Evolutionary conservation across 2,329 filamentous ascomycete genomes (phyloP).

Genomic region (Trichothecium roseum): DNA sequence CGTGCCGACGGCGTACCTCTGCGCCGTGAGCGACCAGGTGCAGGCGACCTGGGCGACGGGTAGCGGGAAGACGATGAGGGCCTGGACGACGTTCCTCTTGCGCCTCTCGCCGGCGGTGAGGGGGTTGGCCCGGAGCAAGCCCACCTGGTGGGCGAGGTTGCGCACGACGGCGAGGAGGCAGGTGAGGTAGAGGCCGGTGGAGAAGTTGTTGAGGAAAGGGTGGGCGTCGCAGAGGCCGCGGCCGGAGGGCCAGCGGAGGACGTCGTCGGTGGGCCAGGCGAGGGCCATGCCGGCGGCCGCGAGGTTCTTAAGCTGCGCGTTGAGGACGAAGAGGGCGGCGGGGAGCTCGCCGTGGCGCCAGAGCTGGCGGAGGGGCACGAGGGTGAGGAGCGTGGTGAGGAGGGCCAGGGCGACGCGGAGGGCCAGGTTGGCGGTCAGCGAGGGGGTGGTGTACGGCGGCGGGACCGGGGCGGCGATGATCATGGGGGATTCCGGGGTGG

Average conservation of each 20-base stretch:
- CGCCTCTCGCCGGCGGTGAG: slow-evolving; percentile 29
- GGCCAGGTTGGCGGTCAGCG: slow-evolving; percentile 33
- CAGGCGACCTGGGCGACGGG: slow-evolving; percentile 38
- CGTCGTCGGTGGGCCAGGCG: slow-evolving; percentile 43
- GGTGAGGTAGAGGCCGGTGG: slow-evolving; percentile 35
- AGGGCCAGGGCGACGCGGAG: slow-evolving; percentile 36
- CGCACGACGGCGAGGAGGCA: slow-evolving; percentile 44
- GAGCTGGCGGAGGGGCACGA: slow-evolving; percentile 41
- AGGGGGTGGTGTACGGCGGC: slow-evolving; percentile 15
- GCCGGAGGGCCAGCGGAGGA: slow-evolving; percentile 39
- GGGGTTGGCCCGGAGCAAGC: slow-evolving; percentile 28
- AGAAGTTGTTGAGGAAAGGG: slow-evolving; percentile 34
- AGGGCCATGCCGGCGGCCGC: slow-evolving; percentile 38
- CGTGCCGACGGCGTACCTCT: slow-evolving; percentile 39
- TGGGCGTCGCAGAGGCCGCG: slow-evolving; percentile 44
- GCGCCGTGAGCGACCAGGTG: slow-evolving; percentile 34
- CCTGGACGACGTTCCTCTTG: slow-evolving; percentile 33
- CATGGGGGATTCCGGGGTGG: no score
- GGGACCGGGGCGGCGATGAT: slow-evolving; percentile 11
- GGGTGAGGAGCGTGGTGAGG: slow-evolving; percentile 32
- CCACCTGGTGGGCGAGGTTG: slow-evolving; percentile 40
- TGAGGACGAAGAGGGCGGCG: slow-evolving; percentile 37
- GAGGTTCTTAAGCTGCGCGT: slow-evolving; percentile 35
- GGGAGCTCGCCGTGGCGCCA: slow-evolving; percentile 43
- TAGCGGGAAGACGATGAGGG: slow-evolving; percentile 43